phyloP scores from a whole-genome alignment of 1,284 basidiomycete genomes.

The Ustilago bromivora region DNA sequence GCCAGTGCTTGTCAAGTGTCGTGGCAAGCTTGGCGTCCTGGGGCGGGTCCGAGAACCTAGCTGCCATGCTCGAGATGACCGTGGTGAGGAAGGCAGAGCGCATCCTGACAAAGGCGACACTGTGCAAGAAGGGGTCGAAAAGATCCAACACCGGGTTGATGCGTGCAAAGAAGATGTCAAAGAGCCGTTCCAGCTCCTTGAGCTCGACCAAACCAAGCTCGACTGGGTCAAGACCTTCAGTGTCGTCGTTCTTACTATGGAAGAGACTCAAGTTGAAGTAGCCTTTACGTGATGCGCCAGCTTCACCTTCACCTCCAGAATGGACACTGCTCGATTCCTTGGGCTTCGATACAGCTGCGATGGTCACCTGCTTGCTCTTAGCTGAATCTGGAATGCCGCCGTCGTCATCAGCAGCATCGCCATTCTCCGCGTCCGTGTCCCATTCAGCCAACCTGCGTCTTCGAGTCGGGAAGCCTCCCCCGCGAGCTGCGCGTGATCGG shows the following conservation, averaged over 20 bases:
- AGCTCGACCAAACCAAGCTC: constrained; percentile 51
- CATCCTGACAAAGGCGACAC: constrained; percentile 56
- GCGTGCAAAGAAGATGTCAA: constrained; percentile 62
- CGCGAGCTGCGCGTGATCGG: constrained; percentile 41
- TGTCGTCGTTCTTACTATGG: constrained; percentile 60
- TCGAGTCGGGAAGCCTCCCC: constrained; percentile 32
- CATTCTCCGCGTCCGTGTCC: constrained; percentile 53
- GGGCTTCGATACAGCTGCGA: constrained; percentile 20
- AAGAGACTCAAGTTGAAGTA: constrained; percentile 62
- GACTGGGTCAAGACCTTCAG: constrained; percentile 53
- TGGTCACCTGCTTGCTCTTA: constrained; percentile 51
- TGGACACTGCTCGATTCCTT: constrained; percentile 37
- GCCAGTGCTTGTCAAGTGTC: constrained; percentile 55
- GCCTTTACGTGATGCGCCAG: constrained; percentile 57
- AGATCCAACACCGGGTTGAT: constrained; percentile 62
- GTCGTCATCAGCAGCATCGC: constrained; percentile 33
- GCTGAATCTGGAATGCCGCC: constrained; percentile 9
- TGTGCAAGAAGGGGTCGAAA: constrained; percentile 62
- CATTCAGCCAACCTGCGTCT: constrained; percentile 38
- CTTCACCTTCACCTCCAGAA: constrained; percentile 48
- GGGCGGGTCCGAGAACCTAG: constrained; percentile 52
- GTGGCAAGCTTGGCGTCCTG: constrained; percentile 57
- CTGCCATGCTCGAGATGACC: constrained; percentile 57
- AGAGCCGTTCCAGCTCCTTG: constrained; percentile 57
- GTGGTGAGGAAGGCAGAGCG: constrained; percentile 60